phyloP scores from a whole-genome alignment of 1,139 yeast genomes.

The Magnusiomyces suaveolens region DNA sequence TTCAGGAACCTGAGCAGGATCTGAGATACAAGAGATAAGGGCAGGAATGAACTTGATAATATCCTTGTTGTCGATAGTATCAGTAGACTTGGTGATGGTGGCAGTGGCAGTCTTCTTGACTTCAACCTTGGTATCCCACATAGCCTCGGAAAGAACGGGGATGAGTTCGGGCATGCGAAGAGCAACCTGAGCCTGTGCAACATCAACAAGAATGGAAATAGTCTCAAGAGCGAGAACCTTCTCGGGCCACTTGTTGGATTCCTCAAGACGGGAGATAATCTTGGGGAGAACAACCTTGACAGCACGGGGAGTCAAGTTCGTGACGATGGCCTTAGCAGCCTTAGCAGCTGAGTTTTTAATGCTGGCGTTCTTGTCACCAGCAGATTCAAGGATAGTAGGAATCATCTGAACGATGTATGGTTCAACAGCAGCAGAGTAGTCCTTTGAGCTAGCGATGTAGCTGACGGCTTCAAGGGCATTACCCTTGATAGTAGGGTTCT shows the following conservation, averaged over 20 bases:
- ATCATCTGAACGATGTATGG: conserved; percentile 80
- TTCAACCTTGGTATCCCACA: conserved; percentile 99
- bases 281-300: conserved; percentile 83
- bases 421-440: conserved; percentile 84
- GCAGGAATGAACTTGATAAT: conserved; percentile 97
- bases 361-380: conserved; percentile 85
- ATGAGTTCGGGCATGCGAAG: conserved; percentile 98
- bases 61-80: conserved; percentile 98
- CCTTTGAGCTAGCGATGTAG: conserved; percentile 75
- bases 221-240: conserved; percentile 85
- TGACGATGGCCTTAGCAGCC: conserved; percentile 69
- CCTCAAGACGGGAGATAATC: conserved; percentile 56
- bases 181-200: conserved; percentile 93
- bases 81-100: conserved; percentile 93
- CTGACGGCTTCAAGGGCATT: conserved; percentile 78
- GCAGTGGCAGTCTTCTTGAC: conserved; percentile 94
- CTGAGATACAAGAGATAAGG: conserved; percentile 91
- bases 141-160: conserved; percentile 95
- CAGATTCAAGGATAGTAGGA: conserved; percentile 57
- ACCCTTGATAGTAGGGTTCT: conserved; percentile 42
- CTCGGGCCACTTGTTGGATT: conserved; percentile 95
- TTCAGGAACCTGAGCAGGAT: conserved; percentile 96
- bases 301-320: conserved; percentile 83
- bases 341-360: conserved; percentile 58
- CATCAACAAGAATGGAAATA: conserved; percentile 77